Evolutionary conservation across 306 rosid species (phyloP).

Genomic region (Prinsepia uniflora): DNA sequence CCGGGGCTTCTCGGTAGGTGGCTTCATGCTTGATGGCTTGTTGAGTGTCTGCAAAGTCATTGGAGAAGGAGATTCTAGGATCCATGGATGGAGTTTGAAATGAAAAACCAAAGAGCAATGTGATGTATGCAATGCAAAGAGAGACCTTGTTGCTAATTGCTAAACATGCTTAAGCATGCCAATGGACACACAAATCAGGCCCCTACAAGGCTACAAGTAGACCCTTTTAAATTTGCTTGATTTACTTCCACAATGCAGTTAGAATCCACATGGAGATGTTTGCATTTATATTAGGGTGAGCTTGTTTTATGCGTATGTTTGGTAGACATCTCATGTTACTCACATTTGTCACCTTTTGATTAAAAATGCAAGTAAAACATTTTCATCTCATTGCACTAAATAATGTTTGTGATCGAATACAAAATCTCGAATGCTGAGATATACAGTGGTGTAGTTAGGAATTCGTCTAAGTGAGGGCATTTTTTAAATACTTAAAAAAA

Average conservation of each 20-base stretch:
- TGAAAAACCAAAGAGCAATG: too few relatives aligned
- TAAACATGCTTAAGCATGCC: conserved; percentile 40
- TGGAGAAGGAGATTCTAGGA: conserved; percentile 97
- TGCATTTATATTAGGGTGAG: conserved; percentile 38
- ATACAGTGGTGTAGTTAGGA: too few relatives aligned
- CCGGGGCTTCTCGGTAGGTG: conserved; percentile 85
- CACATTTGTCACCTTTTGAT: conserved; percentile 65
- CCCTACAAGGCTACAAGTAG: neutral
- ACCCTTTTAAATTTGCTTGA: conserved; percentile 9
- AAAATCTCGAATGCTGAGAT: too few relatives aligned
- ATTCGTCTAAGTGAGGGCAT: too few relatives aligned
- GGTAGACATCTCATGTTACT: conserved; percentile 76
- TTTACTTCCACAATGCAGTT: conserved; percentile 41
- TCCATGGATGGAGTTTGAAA: conserved; percentile 36
- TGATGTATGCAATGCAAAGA: neutral
- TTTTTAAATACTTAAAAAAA: too few relatives aligned
- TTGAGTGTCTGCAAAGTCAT: conserved; percentile 73
- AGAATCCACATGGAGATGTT: conserved; percentile 65
- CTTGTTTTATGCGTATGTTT: conserved; percentile 39
- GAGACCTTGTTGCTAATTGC: conserved; percentile 32
- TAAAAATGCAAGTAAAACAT: conserved; percentile 44
- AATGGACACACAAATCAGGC: conserved; percentile 33
- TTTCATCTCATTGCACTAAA: conserved; percentile 13
- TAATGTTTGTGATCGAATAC: neutral
- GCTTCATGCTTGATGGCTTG: conserved; percentile 54